Base-by-base conservation (phyloP, 495 filamentous ascomycete genomes). In the Talaromyces stipitatus region DNA sequence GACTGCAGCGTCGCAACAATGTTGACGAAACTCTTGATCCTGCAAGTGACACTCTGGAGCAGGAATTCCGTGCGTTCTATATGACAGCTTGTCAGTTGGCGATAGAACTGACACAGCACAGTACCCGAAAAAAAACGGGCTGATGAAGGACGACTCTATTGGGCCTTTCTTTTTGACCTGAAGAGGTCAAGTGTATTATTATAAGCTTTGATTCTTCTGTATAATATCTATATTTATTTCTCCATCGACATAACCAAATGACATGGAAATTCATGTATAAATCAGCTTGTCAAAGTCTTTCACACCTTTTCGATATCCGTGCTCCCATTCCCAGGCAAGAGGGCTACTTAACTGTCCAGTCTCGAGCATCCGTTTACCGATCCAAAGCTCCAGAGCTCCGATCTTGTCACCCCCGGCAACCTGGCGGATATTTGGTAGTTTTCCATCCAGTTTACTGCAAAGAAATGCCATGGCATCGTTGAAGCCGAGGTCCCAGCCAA, bases 401-500 rank as follows among this genome's bases (percentile, higher is more conserved):
- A 83, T 80, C 60, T 68, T 77, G 58, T 80, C 78, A 14, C 54
- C 58, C 32, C 67, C 54, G 50, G 41, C 28, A 12, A 38, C 45
- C 2, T 36, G 20, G 11, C 30, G 51, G 16, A 16, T 16, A 47
- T 62, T 59, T 12, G 60, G 55, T 11, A 68, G 14, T 7, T 51
- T 50, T 33, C 61, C 64, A 20, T 46, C 30, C 24, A 55, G 32
- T 36, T 70, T 62, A 59, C 65, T 67, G 23, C 59, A 60, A 58
- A 77, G 81, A 63, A 84, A 85, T 1, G 29, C 60, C 29, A 62
- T 36, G 0, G 78, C 78, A 69, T 85, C 82, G 1, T 58, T 63
- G 51, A 73, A 82, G 2, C 79, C 81, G 6, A 79, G 55, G 28
- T 78, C 72, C 78, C 78, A 83, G 16, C 82, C 80, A 22, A 68